Evolutionary conservation across 441 rosid species (phyloP).

Genomic region (Croton laevigatus): DNA sequence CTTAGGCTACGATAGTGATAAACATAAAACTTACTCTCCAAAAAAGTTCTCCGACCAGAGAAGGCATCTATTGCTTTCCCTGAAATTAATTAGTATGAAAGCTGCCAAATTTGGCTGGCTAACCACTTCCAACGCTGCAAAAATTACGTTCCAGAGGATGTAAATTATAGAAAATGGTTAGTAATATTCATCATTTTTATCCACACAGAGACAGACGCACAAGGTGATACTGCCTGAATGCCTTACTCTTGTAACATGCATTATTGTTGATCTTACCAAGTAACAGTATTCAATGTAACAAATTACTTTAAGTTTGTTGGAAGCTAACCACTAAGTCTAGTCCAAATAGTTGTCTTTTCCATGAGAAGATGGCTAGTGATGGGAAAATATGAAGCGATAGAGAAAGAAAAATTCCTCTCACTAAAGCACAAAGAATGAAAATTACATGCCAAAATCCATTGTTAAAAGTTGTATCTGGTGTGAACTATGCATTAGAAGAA

Average conservation of each 20-base stretch:
- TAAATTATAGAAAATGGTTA: too few relatives aligned
- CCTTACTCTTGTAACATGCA: background rate
- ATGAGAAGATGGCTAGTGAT: too few relatives aligned
- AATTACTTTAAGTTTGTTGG: background rate
- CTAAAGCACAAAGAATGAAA: too few relatives aligned
- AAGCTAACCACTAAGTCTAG: background rate
- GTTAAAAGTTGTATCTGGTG: too few relatives aligned
- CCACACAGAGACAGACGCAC: too few relatives aligned
- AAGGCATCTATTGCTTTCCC: background rate
- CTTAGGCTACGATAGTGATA: background rate
- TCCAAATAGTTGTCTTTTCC: too few relatives aligned
- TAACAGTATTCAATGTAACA: background rate
- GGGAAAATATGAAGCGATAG: too few relatives aligned
- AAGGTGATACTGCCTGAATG: background rate
- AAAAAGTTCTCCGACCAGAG: background rate
- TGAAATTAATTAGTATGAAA: background rate
- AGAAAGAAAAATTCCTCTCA: too few relatives aligned
- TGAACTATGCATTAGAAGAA: background rate
- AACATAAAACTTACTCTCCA: background rate
- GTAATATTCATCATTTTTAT: too few relatives aligned
- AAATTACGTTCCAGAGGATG: slow-evolving; percentile 1
- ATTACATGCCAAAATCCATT: background rate
- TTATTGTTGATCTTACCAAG: background rate
- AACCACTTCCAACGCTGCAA: background rate
- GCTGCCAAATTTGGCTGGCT: background rate